Base-by-base conservation (phyloP, 257 asterid genomes). In the Buddleja alternifolia region DNA sequence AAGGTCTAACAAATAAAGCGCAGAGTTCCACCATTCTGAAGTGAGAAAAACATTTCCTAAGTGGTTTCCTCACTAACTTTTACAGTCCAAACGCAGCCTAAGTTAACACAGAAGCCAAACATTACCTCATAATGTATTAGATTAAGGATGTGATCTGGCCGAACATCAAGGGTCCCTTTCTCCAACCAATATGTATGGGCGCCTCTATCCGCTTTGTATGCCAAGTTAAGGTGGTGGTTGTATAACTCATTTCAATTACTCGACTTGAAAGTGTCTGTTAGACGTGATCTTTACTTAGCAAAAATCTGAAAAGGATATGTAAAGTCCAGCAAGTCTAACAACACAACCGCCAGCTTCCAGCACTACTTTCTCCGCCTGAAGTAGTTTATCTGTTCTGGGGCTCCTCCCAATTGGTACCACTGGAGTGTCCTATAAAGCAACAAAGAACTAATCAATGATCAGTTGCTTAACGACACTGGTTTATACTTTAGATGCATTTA, bases 251-350 rank as follows among this genome's bases (percentile, higher is more conserved):
- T 47, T 66, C 24, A 29, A 23, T n/a, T 11, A 65, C n/a, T 37
- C n/a, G 45, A 61, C 23, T 12, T 7, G 60, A 63, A 64, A 40
- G 48, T 29, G 34, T 59, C 36, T 34, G 19, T 50, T 7, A 58
- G 56, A 40, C 10, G 34, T 52, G 66, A 71, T 24, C 25, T 16
- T 32, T 24, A 25, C 60, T 12, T 64, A 70, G 67, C 55, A 23
- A 48, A 73, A 40, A 54, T 60, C 66, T 40, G 44, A 59, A 73
- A 86, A 90, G 97, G 99, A 94, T 94, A 94, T 94, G 80, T 91
- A 94, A 56, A 94, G 97, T 72, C 97, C 99, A 64, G 99, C 96
- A 73, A 94, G 81, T 89, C 99, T 87, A 75, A 91, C 82, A 40
- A 89, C 95, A 47, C 88, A 91, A 45, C 99, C 99, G 20, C 93